Conservation (phyloP, 345 rosid genomes). For the Boechera retrofracta region DNA sequence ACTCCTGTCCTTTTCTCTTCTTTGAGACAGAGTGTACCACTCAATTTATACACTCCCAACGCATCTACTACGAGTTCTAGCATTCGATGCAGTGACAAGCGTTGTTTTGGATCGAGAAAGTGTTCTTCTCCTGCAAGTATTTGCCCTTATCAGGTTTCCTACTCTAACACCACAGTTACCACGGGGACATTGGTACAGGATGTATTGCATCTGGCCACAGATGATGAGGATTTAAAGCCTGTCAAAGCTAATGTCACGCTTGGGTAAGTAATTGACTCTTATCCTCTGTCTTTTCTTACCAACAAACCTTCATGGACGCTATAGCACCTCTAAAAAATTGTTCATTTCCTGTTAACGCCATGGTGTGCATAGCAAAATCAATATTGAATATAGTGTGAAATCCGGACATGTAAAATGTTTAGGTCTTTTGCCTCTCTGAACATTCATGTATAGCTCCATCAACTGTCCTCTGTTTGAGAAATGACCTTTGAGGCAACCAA, state of each 20-base stretch:
- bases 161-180: constrained; percentile 58
- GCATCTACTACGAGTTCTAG: constrained; percentile 65
- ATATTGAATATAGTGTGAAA: not conserved
- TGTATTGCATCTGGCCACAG: constrained; percentile 58
- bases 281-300: not conserved
- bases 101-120: constrained; percentile 47
- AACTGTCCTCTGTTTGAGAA: constrained; percentile 8
- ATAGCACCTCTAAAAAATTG: not conserved
- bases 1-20: not conserved
- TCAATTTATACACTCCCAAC: constrained; percentile 70
- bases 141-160: constrained; percentile 62
- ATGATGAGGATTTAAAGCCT: constrained; percentile 44
- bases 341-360: constrained; percentile 3
- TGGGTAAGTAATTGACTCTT: constrained; percentile 54
- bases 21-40: constrained; percentile 50
- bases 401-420: not conserved
- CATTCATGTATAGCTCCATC: not conserved
- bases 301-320: not conserved
- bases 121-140: constrained; percentile 56
- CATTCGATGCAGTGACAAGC: constrained; percentile 61
- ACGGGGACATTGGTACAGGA: constrained; percentile 68
- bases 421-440: constrained; percentile 13
- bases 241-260: constrained; percentile 58
- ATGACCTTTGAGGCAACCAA: constrained; percentile 13
- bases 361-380: not conserved